Evolutionary conservation across 805 yeast genomes (phyloP).

Genomic region (Naumovozyma baii): DNA sequence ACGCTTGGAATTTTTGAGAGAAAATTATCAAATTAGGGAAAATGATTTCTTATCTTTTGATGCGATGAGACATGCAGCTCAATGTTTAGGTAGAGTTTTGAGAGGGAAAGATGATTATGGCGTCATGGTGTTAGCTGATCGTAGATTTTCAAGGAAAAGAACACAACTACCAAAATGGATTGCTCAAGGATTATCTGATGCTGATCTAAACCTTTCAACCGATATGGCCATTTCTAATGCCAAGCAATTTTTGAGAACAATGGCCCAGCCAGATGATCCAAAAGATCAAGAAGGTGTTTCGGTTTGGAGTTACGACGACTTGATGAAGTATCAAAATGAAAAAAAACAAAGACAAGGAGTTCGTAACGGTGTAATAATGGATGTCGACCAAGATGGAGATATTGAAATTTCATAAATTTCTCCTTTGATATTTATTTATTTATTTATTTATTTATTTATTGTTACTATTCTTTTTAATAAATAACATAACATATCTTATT

Average conservation of each 20-base stretch:
- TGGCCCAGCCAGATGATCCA: constrained; percentile 89
- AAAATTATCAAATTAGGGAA: constrained; percentile 85
- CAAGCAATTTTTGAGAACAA: constrained; percentile 78
- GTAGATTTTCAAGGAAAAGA: constrained; percentile 80
- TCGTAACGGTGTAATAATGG: background rate
- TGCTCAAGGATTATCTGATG: constrained; percentile 82
- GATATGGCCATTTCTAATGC: constrained; percentile 97
- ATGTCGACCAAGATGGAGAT: constrained; percentile 19
- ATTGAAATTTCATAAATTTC: constrained; percentile 12
- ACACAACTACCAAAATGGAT: constrained; percentile 95
- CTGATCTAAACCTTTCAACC: constrained; percentile 84
- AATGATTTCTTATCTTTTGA: constrained; percentile 94
- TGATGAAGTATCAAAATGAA: constrained; percentile 44
- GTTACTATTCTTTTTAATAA: too few relatives aligned
- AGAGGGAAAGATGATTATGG: constrained; percentile 99
- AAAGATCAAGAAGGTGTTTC: constrained; percentile 90
- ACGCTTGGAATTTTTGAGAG: constrained; percentile 83
- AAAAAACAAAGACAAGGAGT: background rate
- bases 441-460: too few relatives aligned
- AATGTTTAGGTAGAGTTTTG: constrained; percentile 91
- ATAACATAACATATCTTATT: too few relatives aligned
- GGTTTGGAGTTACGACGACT: constrained; percentile 77
- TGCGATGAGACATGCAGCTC: constrained; percentile 99
- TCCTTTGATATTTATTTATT: background rate
- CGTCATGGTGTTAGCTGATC: constrained; percentile 93